Percentiles rank a stretch among this genome's conserved stretches.
phyloP scores from a whole-genome alignment of 2,329 filamentous ascomycete genomes.

The Claviceps capensis region DNA sequence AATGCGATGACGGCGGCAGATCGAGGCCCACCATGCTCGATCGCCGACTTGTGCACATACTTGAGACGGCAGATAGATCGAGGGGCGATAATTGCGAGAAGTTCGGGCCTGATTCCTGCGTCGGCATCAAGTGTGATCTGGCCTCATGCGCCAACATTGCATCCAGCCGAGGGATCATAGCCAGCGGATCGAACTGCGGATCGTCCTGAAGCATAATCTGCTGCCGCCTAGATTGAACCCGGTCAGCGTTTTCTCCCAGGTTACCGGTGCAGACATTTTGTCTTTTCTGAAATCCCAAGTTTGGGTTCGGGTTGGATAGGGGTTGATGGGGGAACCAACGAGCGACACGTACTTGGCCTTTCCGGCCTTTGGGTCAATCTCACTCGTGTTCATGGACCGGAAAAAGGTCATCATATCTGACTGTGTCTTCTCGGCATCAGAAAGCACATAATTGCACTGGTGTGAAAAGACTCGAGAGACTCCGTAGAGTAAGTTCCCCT shows the following conservation, averaged over 20 bases:
- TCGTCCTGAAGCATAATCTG: slow-evolving; percentile 73
- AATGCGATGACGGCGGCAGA: slow-evolving; percentile 21
- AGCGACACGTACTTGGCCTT: slow-evolving; percentile 52
- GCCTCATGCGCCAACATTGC: slow-evolving; percentile 22
- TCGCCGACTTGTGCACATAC: slow-evolving; percentile 16
- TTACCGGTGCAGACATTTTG: not conserved
- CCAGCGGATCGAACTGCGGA: slow-evolving; percentile 48
- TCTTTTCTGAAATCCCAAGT: not conserved
- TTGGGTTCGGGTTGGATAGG: slow-evolving; percentile 1
- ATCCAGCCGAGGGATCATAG: slow-evolving; percentile 17
- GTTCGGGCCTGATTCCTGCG: slow-evolving; percentile 23
- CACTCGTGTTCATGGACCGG: slow-evolving; percentile 36
- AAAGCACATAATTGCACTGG: slow-evolving; percentile 75
- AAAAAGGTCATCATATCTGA: slow-evolving; percentile 58
- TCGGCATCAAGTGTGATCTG: slow-evolving; percentile 19
- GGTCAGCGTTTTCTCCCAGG: too few species aligned
- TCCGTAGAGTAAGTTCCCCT: slow-evolving; percentile 78
- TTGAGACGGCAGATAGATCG: slow-evolving; percentile 14
- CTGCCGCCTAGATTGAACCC: slow-evolving; percentile 40
- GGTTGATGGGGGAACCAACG: not conserved
- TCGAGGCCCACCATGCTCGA: slow-evolving; percentile 17
- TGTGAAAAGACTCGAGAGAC: slow-evolving; percentile 75
- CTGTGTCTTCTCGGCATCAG: slow-evolving; percentile 64
- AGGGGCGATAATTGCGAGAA: slow-evolving; percentile 32
- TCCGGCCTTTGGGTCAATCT: slow-evolving; percentile 56